phyloP scores from a whole-genome alignment of 805 yeast genomes.

The Sugiyamaella qingdaonensis region DNA sequence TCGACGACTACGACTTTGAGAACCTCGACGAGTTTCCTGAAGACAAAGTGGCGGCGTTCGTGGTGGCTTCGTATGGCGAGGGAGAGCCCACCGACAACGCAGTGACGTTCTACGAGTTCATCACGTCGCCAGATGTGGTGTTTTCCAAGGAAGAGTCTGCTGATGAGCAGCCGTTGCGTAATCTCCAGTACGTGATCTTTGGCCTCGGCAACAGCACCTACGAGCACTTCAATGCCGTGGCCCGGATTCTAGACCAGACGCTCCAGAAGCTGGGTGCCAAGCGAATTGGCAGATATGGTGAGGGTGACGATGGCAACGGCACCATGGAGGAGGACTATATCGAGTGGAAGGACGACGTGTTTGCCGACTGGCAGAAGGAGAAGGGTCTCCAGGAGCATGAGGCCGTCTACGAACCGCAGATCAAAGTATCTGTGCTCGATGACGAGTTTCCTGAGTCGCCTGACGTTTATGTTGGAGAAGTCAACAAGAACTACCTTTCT shows the following conservation, averaged over 20 bases:
- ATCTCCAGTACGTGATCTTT: constrained; percentile 67
- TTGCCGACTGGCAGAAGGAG: constrained; percentile 59
- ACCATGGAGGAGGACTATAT: constrained; percentile 93
- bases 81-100: constrained; percentile 98
- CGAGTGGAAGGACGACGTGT: constrained; percentile 81
- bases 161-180: constrained; percentile 39
- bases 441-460: constrained; percentile 35
- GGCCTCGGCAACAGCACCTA: constrained; percentile 95
- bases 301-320: constrained; percentile 94
- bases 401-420: constrained; percentile 68
- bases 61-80: constrained; percentile 94
- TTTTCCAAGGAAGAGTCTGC: constrained; percentile 36
- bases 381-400: constrained; percentile 77
- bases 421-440: constrained; percentile 30
- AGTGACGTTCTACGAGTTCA: constrained; percentile 68
- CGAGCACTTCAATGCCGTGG: constrained; percentile 84
- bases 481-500: constrained; percentile 51
- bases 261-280: constrained; percentile 64
- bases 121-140: constrained; percentile 48
- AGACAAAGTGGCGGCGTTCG: constrained; percentile 61
- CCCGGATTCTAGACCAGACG: constrained; percentile 48
- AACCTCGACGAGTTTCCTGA: constrained; percentile 60
- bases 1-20: constrained; percentile 84
- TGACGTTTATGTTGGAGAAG: constrained; percentile 77
- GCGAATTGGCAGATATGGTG: constrained; percentile 71